phyloP scores from a whole-genome alignment of 1,284 basidiomycete species.

The Phellinidium pouzarii region DNA sequence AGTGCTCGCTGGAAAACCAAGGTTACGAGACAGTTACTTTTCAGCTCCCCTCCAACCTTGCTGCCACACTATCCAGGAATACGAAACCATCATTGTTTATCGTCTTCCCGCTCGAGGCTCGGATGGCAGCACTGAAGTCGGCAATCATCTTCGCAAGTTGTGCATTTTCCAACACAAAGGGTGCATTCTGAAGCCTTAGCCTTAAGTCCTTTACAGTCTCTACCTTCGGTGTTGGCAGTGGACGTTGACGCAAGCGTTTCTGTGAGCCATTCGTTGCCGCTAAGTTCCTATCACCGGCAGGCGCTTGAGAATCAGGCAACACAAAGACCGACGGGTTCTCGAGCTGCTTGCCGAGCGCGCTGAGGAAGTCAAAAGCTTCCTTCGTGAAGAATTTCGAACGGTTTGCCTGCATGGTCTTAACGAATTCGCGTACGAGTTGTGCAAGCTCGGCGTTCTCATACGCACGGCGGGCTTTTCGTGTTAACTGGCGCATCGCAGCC shows the following conservation, averaged over 20 bases:
- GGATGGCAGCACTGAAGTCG: constrained; percentile 46
- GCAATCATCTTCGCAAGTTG: constrained; percentile 9
- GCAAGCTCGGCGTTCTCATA: constrained; percentile 49
- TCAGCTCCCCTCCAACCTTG: constrained; percentile 42
- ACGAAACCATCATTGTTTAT: constrained; percentile 49
- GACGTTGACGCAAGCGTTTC: background rate
- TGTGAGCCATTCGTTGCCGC: background rate
- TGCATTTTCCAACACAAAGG: background rate
- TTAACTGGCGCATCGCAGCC: constrained; percentile 41
- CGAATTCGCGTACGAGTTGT: constrained; percentile 48
- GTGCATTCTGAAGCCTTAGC: constrained; percentile 3
- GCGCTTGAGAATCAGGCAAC: constrained; percentile 23
- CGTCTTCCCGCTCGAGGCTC: constrained; percentile 44
- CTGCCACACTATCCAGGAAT: constrained; percentile 56
- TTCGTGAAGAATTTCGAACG: constrained; percentile 60
- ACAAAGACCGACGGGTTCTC: constrained; percentile 55
- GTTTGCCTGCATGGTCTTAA: constrained; percentile 50
- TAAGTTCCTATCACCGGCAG: constrained; percentile 41
- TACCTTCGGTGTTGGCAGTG: background rate
- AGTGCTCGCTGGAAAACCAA: background rate
- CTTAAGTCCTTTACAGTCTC: constrained; percentile 13
- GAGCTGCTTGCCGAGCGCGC: constrained; percentile 60
- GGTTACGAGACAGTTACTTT: too few relatives aligned
- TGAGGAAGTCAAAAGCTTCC: constrained; percentile 63
- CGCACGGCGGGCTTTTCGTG: constrained; percentile 36